phyloP scores from a whole-genome alignment of 1,139 yeast species.

The Candida gigantensis region DNA sequence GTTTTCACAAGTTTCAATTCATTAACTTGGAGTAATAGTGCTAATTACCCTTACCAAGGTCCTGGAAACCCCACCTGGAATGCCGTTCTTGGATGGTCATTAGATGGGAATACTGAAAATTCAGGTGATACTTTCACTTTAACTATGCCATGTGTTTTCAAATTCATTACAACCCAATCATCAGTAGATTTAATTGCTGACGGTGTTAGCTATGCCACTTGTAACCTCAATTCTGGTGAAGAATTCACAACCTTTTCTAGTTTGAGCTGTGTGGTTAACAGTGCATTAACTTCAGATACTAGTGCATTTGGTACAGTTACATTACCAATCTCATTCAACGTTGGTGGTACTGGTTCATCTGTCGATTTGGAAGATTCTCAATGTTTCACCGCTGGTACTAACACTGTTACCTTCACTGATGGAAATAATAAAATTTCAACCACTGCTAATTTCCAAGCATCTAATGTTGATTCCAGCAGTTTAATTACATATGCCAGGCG shows the following conservation, averaged over 20 bases:
- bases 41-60: constrained; percentile 3
- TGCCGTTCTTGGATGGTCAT: constrained; percentile 25
- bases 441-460: constrained; percentile 17
- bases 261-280: constrained; percentile 24
- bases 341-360: constrained; percentile 23
- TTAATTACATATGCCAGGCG: neutral
- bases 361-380: constrained; percentile 24
- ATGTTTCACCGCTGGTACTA: constrained; percentile 23
- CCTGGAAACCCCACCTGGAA: constrained; percentile 26
- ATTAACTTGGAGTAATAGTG: constrained; percentile 10
- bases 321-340: constrained; percentile 30
- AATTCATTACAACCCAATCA: constrained; percentile 20
- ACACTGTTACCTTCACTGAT: constrained; percentile 29
- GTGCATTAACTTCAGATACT: constrained; percentile 9
- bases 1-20: constrained; percentile 13
- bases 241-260: constrained; percentile 22
- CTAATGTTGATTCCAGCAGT: neutral
- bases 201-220: constrained; percentile 29
- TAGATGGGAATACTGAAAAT: constrained; percentile 19
- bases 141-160: constrained; percentile 27
- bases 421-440: constrained; percentile 24
- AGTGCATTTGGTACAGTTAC: constrained; percentile 15
- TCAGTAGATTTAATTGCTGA: constrained; percentile 21
- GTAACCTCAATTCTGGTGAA: constrained; percentile 26
- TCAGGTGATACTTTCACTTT: constrained; percentile 30